phyloP scores from a whole-genome alignment of 2,329 filamentous ascomycete genomes.

The Xylariaceae sp. region DNA sequence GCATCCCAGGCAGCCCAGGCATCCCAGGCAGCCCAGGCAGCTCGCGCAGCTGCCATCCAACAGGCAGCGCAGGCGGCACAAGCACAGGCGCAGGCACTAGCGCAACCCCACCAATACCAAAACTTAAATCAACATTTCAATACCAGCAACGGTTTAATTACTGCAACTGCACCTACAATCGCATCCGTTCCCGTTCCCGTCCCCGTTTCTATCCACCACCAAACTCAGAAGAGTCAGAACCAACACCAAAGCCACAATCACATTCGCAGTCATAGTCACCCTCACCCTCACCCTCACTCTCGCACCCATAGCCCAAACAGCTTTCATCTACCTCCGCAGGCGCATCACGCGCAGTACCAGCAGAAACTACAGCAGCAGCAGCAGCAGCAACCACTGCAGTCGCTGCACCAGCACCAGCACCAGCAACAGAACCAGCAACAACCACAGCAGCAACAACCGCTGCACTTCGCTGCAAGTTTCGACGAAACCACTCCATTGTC shows the following conservation, averaged over 20 bases:
- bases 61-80: slow-evolving; percentile 2
- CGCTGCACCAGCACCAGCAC: neutral
- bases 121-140: slow-evolving; percentile 25
- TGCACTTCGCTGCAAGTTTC: slow-evolving; percentile 11
- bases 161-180: slow-evolving; percentile 25
- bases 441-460: slow-evolving; percentile 5
- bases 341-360: neutral
- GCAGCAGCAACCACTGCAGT: neutral
- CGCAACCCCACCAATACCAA: slow-evolving; percentile 19
- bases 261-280: neutral
- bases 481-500: slow-evolving; percentile 1
- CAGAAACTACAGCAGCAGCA: neutral
- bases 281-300: neutral
- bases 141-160: slow-evolving; percentile 24
- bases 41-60: neutral
- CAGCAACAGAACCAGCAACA: slow-evolving; percentile 3
- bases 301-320: neutral
- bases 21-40: neutral
- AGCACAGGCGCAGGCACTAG: neutral
- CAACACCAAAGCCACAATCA: neutral
- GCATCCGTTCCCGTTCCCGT: slow-evolving; percentile 21
- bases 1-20: neutral
- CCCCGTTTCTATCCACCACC: neutral
- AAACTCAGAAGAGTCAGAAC: neutral
- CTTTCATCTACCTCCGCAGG: slow-evolving; percentile 10